Conservation (phyloP, 1,139 yeast species). For the Hansenula sp. region DNA sequence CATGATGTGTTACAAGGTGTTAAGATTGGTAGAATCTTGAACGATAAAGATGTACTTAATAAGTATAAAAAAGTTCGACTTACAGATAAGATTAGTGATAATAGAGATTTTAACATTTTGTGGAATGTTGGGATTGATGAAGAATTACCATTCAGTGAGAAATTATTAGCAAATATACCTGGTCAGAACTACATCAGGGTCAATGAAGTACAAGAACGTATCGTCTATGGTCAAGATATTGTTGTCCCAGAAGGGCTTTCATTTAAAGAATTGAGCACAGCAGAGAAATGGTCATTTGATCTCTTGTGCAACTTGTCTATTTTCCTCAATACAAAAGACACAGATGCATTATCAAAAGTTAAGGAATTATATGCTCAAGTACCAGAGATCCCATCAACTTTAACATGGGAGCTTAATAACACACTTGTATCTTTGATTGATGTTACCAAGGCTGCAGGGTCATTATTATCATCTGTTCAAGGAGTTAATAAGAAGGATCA, state of each 20-base stretch:
- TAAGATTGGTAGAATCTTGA: slow-evolving; percentile 34
- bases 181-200: slow-evolving; percentile 10
- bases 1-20: slow-evolving; percentile 33
- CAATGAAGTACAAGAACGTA: slow-evolving; percentile 10
- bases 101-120: slow-evolving; percentile 43
- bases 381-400: slow-evolving; percentile 12
- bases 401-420: slow-evolving; percentile 17
- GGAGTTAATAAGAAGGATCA: slow-evolving; percentile 4
- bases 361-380: slow-evolving; percentile 1
- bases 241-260: slow-evolving; percentile 8
- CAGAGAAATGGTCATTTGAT: slow-evolving; percentile 32
- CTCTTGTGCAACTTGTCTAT: slow-evolving; percentile 16
- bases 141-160: slow-evolving; percentile 6
- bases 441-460: slow-evolving; percentile 14
- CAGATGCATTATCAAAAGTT: slow-evolving; percentile 2
- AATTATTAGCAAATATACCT: slow-evolving; percentile 15
- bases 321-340: slow-evolving; percentile 9
- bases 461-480: slow-evolving; percentile 3
- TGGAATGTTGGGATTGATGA: slow-evolving; percentile 42
- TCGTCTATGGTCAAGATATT: slow-evolving; percentile 8
- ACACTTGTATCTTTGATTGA: slow-evolving; percentile 12
- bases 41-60: slow-evolving; percentile 11
- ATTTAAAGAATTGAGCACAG: slow-evolving; percentile 21
- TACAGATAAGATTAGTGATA: slow-evolving; percentile 29
- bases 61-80: slow-evolving; percentile 6